A percentile compares a stretch with the other conserved stretches of the same genome.
Evolutionary conservation across 2,329 filamentous ascomycete species (phyloP).

Genomic region (Penicillium crustosum): DNA sequence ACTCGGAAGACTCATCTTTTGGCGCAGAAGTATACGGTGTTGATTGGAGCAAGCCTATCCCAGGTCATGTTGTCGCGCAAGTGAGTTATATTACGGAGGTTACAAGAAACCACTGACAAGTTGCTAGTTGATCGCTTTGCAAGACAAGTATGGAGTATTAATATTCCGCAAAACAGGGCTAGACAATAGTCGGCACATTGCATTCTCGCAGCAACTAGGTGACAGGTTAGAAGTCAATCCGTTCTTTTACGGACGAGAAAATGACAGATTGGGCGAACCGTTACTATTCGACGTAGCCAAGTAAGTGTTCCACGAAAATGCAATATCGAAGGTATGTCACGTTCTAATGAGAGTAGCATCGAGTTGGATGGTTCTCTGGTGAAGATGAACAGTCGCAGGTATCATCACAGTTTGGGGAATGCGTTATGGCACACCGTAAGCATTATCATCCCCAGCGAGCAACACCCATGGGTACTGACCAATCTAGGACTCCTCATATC

Average conservation of each 20-base stretch:
- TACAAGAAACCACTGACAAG: no score
- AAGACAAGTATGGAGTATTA: not conserved
- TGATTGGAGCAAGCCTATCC: no score
- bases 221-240: not conserved
- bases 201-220: not conserved
- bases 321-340: not conserved
- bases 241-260: not conserved
- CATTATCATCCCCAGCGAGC: not conserved
- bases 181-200: not conserved
- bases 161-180: not conserved
- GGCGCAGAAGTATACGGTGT: no score
- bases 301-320: not conserved
- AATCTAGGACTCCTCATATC: not conserved
- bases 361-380: not conserved
- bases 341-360: not conserved
- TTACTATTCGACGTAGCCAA: not conserved
- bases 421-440: not conserved
- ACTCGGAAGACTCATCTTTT: no score
- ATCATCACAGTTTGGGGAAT: not conserved
- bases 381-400: not conserved
- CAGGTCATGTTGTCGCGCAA: no score
- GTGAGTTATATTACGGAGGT: no score
- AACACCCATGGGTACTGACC: not conserved
- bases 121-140: no score
- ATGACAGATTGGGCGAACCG: not conserved